Evolutionary conservation across 176 grass and related monocot species (phyloP).

Genomic region (Carex kokanica): DNA sequence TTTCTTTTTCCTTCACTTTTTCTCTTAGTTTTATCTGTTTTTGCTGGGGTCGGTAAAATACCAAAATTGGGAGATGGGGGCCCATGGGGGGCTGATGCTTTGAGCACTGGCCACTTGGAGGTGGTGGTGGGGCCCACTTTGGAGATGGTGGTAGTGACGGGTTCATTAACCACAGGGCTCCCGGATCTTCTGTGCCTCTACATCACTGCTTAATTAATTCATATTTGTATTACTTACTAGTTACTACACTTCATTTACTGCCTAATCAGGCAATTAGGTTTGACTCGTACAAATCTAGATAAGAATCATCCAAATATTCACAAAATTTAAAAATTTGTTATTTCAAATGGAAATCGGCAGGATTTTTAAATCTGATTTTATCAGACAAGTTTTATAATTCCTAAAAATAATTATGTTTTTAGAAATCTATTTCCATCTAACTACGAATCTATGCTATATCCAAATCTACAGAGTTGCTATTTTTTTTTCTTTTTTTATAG

Average conservation of each 20-base stretch:
- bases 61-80: not conserved
- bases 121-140: not conserved
- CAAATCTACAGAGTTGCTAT: not conserved
- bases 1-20: not conserved
- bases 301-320: too few species aligned
- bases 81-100: not conserved
- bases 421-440: not conserved
- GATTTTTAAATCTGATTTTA: too few species aligned
- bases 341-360: too few species aligned
- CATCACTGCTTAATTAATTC: too few species aligned
- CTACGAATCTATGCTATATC: too few species aligned
- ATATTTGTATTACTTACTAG: too few species aligned
- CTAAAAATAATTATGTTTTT: not conserved
- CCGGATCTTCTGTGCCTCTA: not conserved
- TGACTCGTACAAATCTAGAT: too few species aligned
- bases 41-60: constrained; percentile 1
- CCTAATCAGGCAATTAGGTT: too few species aligned
- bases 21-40: not conserved
- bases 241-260: too few species aligned
- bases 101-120: constrained; percentile 11
- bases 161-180: not conserved
- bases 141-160: not conserved
- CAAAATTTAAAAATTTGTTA: too few species aligned
- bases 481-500: too few species aligned
- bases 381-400: not conserved